Conservation (phyloP, 2,329 filamentous ascomycete species). For the Microcyclospora pomicola region DNA sequence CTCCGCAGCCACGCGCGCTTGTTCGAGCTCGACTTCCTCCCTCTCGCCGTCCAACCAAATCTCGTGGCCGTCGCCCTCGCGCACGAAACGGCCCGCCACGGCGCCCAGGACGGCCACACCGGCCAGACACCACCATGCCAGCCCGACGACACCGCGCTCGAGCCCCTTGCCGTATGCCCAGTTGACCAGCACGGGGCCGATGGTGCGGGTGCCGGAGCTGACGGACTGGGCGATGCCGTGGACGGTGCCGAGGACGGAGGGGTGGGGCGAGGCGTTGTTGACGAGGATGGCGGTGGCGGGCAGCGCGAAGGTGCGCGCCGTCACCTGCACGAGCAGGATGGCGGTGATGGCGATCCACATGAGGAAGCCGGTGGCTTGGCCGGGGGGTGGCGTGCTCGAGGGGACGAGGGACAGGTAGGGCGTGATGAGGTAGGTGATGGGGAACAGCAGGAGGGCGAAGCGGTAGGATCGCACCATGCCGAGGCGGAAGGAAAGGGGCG, state of each 20-base stretch:
- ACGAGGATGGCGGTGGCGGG: constrained; percentile 46
- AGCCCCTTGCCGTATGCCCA: constrained; percentile 41
- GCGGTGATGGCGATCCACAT: constrained; percentile 31
- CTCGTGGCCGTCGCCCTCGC: constrained; percentile 51
- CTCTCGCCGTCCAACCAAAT: constrained; percentile 38
- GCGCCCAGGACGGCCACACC: constrained; percentile 43
- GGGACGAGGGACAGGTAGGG: constrained; percentile 32
- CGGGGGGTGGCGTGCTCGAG: constrained; percentile 25
- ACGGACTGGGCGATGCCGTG: constrained; percentile 46
- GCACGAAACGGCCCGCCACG: constrained; percentile 43
- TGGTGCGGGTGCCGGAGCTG: constrained; percentile 37
- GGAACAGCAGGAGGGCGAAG: constrained; percentile 30
- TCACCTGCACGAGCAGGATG: constrained; percentile 31
- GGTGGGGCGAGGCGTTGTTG: constrained; percentile 47
- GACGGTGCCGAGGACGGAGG: constrained; percentile 41
- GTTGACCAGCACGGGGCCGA: constrained; percentile 41
- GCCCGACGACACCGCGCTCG: constrained; percentile 38
- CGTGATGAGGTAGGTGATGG: constrained; percentile 29
- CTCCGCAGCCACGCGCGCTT: too few species aligned
- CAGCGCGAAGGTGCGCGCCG: constrained; percentile 37
- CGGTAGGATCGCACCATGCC: constrained; percentile 30
- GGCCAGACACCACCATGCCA: constrained; percentile 45
- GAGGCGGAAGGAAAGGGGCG: constrained; percentile 26
- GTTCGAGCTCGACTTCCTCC: constrained; percentile 5
- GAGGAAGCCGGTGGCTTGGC: constrained; percentile 25